Evolutionary conservation across 2,329 filamentous ascomycete species (phyloP).

Genomic region (Xylaria sp.): DNA sequence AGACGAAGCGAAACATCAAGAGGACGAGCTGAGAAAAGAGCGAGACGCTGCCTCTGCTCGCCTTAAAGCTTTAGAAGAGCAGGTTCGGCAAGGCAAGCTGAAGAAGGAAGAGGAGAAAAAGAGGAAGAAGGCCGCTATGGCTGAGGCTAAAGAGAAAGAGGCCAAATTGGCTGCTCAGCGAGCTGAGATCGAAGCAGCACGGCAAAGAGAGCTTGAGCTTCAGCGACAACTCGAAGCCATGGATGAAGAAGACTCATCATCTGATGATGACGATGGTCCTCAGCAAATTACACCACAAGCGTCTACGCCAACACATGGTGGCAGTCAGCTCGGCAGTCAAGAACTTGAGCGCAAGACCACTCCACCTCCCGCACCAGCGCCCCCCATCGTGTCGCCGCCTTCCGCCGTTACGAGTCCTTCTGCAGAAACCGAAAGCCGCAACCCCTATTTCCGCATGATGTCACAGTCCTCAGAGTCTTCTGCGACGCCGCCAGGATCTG

Average conservation of each 20-base stretch:
- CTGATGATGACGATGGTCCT: conserved; percentile 83
- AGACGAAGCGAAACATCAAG: conserved; percentile 77
- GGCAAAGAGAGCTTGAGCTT: conserved; percentile 89
- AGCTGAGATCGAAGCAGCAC: conserved; percentile 91
- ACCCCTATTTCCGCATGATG: conserved; percentile 94
- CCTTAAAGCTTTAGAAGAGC: conserved; percentile 89
- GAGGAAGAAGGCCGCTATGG: conserved; percentile 86
- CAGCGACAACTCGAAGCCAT: conserved; percentile 84
- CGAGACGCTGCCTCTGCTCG: conserved; percentile 84
- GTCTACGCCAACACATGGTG: conserved; percentile 66
- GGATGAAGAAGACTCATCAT: conserved; percentile 79
- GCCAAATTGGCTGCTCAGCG: conserved; percentile 83
- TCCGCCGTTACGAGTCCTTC: conserved; percentile 64
- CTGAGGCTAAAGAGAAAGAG: conserved; percentile 90
- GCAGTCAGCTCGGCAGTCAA: conserved; percentile 64
- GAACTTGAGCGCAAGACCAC: conserved; percentile 65
- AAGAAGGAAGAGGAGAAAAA: conserved; percentile 98
- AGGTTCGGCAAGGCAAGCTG: conserved; percentile 91
- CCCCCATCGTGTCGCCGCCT: conserved; percentile 62
- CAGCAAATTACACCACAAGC: conserved; percentile 73
- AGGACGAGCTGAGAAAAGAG: conserved; percentile 83
- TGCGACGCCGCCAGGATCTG: conserved; percentile 54
- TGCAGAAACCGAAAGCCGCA: conserved; percentile 82
- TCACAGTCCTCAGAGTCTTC: conserved; percentile 72
- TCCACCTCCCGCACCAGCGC: conserved; percentile 60